Percentiles rank a stretch among this genome's conserved stretches.
Evolutionary conservation across 2,329 filamentous ascomycete species (phyloP).

Genomic region (Paecilomyces fulvus): DNA sequence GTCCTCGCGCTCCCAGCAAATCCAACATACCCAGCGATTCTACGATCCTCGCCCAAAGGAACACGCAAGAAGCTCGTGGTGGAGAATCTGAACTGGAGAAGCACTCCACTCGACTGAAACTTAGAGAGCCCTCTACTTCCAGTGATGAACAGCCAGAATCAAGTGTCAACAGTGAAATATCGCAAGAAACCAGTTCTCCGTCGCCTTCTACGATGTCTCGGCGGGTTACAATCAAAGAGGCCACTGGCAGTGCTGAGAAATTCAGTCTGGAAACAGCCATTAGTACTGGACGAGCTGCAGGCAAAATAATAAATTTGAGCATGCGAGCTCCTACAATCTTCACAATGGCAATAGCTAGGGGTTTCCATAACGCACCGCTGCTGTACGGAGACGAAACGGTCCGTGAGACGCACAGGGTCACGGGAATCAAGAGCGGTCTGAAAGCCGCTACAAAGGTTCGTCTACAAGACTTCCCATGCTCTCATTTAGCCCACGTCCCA

Average conservation of each 20-base stretch:
- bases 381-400: constrained; percentile 80
- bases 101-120: background rate
- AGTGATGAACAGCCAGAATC: background rate
- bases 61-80: background rate
- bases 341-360: constrained; percentile 70
- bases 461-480: background rate
- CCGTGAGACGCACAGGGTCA: constrained; percentile 69
- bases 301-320: constrained; percentile 64
- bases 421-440: constrained; percentile 65
- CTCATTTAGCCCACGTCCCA: background rate
- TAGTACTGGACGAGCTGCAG: constrained; percentile 58
- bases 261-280: constrained; percentile 50
- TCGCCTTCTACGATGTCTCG: background rate
- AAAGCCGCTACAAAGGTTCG: constrained; percentile 62
- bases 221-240: background rate
- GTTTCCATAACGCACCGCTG: constrained; percentile 79
- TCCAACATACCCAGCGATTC: background rate
- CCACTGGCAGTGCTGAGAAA: constrained; percentile 8
- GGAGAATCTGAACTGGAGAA: background rate
- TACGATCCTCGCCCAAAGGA: background rate
- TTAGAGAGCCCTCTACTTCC: background rate
- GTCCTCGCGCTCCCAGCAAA: background rate
- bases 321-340: constrained; percentile 79
- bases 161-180: no score
- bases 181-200: background rate